These are phyloP conservation scores for Solanum paucissectum DNA, from an alignment of 257 asterid genomes.

Conservation along the genomic window DNA sequence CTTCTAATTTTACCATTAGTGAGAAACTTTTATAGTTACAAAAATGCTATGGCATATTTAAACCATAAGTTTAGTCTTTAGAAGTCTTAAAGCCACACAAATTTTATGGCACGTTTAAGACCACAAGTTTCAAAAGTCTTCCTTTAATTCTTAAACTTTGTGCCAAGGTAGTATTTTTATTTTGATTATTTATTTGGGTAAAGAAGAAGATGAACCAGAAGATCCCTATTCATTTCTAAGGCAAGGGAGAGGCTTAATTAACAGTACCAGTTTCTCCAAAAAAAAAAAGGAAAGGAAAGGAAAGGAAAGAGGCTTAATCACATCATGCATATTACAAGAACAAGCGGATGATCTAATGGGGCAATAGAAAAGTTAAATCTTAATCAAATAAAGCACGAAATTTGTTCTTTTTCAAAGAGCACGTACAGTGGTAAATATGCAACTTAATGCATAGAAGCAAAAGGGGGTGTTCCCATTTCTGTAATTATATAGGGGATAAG, in stretches of 20 bases:
- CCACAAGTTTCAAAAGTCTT: background rate
- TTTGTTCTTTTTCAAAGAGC: no score
- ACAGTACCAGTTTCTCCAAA: background rate
- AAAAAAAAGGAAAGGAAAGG: background rate
- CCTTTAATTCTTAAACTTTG: background rate
- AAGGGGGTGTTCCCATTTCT: background rate
- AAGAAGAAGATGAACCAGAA: background rate
- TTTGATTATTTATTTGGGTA: background rate
- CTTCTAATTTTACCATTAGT: background rate
- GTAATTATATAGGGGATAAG: background rate
- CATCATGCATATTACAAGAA: background rate
- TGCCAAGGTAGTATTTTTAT: background rate
- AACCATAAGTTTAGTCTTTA: background rate
- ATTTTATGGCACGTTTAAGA: background rate
- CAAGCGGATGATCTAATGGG: no score
- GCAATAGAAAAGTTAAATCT: no score
- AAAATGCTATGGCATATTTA: background rate
- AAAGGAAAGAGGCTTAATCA: background rate
- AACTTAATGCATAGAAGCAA: background rate
- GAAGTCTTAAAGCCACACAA: background rate
- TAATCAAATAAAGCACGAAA: no score
- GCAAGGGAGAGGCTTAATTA: background rate
- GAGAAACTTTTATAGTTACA: background rate
- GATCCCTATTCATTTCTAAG: background rate
- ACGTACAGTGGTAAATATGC: background rate